Evolutionary conservation across 1,139 yeast species (phyloP).

Genomic region (Hemisphaericaspora subhashii): DNA sequence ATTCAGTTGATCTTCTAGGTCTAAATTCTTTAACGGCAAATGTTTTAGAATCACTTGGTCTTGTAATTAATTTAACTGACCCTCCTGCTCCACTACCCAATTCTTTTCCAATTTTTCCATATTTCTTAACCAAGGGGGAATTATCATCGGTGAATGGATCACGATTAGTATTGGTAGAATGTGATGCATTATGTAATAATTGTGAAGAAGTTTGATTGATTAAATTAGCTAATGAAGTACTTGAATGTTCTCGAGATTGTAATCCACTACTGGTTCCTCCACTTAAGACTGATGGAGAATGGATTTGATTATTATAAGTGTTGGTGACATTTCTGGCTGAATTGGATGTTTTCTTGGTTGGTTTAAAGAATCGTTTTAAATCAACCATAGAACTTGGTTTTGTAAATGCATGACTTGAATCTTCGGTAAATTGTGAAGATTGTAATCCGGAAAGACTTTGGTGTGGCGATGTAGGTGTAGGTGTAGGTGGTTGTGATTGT

Average conservation of each 20-base stretch:
- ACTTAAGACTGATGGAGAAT: slow-evolving; percentile 33
- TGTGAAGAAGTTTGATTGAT: slow-evolving; percentile 48
- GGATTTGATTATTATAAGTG: slow-evolving; percentile 27
- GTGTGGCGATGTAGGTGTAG: slow-evolving; percentile 14
- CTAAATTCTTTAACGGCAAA: slow-evolving; percentile 98
- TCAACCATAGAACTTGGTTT: slow-evolving; percentile 44
- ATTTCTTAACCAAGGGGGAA: slow-evolving; percentile 74
- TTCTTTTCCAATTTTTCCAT: slow-evolving; percentile 85
- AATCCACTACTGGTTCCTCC: slow-evolving; percentile 13
- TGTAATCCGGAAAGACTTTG: neutral
- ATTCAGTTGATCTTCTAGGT: slow-evolving; percentile 79
- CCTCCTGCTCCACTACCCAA: slow-evolving; percentile 99
- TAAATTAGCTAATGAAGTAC: slow-evolving; percentile 42
- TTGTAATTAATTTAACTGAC: slow-evolving; percentile 79
- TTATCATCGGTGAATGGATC: slow-evolving; percentile 54
- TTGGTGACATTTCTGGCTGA: slow-evolving; percentile 16
- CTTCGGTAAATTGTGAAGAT: slow-evolving; percentile 20
- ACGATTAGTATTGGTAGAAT: slow-evolving; percentile 24
- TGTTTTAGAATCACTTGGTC: slow-evolving; percentile 78
- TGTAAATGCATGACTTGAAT: slow-evolving; percentile 31
- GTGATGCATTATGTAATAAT: slow-evolving; percentile 41
- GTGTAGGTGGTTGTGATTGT: slow-evolving; percentile 11
- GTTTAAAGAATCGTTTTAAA: slow-evolving; percentile 42
- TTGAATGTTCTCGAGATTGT: slow-evolving; percentile 37
- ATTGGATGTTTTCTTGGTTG: slow-evolving; percentile 31